Conservation (phyloP, 1,139 yeast species). For the Geotrichum siamense region DNA sequence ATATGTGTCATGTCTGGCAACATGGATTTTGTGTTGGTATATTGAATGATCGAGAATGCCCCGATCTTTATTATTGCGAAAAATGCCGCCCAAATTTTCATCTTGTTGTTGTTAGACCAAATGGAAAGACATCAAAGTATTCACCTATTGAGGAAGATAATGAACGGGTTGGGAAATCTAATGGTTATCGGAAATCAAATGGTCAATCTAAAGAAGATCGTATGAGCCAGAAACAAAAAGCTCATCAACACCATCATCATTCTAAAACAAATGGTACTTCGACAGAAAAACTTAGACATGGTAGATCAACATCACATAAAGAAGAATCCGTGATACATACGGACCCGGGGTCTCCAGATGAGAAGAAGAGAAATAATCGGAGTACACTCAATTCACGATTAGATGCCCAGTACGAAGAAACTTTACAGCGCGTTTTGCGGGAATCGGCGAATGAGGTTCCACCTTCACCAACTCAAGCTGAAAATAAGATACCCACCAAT, state of each 20-base stretch:
- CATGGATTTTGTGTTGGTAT: conserved; percentile 95
- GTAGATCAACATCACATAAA: not conserved
- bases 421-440: conserved; percentile 59
- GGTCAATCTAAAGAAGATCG: not conserved
- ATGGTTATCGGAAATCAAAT: not conserved
- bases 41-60: conserved; percentile 62
- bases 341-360: not conserved
- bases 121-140: conserved; percentile 41
- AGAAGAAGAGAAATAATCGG: conserved; percentile 27
- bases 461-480: not conserved
- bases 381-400: conserved; percentile 27
- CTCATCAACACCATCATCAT: not conserved
- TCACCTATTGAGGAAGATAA: conserved; percentile 34
- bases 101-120: conserved; percentile 45
- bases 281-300: not conserved
- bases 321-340: not conserved
- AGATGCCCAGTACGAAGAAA: conserved; percentile 59
- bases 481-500: not conserved
- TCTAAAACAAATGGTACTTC: not conserved
- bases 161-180: conserved; percentile 5
- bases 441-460: conserved; percentile 39
- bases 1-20: conserved; percentile 91
- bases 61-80: conserved; percentile 93
- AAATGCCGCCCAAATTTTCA: conserved; percentile 79
- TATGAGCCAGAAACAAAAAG: not conserved